These are phyloP conservation scores for Boletus bicolor DNA, from an alignment of 768 basidiomycete species.

Conservation along the genomic window DNA sequence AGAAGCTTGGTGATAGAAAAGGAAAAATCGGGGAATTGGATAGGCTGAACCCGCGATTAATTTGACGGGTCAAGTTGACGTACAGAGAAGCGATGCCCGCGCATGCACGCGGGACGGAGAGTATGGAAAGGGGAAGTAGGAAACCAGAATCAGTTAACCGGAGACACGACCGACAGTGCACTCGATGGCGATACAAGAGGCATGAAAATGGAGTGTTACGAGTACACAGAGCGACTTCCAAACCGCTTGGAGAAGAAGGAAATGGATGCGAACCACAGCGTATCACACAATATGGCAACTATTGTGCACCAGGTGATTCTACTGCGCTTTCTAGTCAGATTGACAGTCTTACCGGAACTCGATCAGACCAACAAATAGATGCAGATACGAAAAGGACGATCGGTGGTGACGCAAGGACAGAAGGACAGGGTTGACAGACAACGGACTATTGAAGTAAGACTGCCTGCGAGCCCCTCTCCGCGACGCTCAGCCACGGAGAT, in stretches of 20 bases:
- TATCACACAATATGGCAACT: constrained; percentile 13
- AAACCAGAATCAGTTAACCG: constrained; percentile 15
- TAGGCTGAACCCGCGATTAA: constrained; percentile 31
- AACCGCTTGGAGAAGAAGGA: constrained; percentile 2
- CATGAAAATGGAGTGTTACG: background rate
- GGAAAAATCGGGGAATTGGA: constrained; percentile 31
- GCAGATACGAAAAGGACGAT: constrained; percentile 2
- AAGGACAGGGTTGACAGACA: constrained; percentile 15
- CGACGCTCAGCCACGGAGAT: background rate
- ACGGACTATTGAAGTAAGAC: constrained; percentile 5
- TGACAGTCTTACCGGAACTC: constrained; percentile 15
- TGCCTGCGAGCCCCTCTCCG: background rate
- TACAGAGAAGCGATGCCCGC: constrained; percentile 34
- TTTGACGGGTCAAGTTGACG: constrained; percentile 32
- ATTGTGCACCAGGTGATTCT: constrained; percentile 4
- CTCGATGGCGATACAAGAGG: constrained; percentile 3
- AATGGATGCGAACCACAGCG: background rate
- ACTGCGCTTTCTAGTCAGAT: constrained; percentile 6
- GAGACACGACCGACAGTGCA: constrained; percentile 3
- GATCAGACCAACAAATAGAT: background rate
- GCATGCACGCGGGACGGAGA: constrained; percentile 20
- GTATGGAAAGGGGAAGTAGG: constrained; percentile 16
- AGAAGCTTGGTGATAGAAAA: constrained; percentile 34
- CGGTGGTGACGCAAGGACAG: constrained; percentile 9
- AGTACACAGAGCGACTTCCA: constrained; percentile 1